Percentiles rank a stretch among this genome's conserved stretches.
phyloP scores from a whole-genome alignment of 108 stramenopile species.

The Nitzschia inconspicua region DNA sequence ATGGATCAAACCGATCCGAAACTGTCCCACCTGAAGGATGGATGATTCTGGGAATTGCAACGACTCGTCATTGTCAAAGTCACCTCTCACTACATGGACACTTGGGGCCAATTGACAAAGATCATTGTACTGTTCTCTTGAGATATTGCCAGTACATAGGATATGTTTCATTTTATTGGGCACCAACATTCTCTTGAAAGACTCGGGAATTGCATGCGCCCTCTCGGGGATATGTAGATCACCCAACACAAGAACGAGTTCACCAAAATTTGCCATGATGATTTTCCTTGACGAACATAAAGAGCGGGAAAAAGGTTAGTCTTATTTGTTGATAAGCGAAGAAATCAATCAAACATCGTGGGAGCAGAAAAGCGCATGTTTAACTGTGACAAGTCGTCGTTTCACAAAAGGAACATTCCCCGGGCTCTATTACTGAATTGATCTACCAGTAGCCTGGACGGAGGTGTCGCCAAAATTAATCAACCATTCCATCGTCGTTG shows the following conservation, averaged over 20 bases:
- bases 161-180: slow-evolving; percentile 99
- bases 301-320: too few species aligned
- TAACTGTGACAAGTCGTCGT: too few species aligned
- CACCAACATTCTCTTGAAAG: slow-evolving; percentile 95
- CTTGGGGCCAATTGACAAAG: slow-evolving; percentile 90
- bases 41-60: slow-evolving; percentile 81
- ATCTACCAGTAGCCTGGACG: too few species aligned
- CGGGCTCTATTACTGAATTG: too few species aligned
- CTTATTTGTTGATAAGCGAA: too few species aligned
- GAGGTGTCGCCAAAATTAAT: too few species aligned
- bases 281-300: too few species aligned
- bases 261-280: slow-evolving; percentile 87
- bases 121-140: slow-evolving; percentile 86
- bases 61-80: slow-evolving; percentile 60
- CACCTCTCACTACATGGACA: slow-evolving; percentile 91
- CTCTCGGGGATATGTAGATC: slow-evolving; percentile 95
- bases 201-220: slow-evolving; percentile 87
- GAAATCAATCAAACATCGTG: too few species aligned
- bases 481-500: too few species aligned
- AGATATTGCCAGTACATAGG: slow-evolving; percentile 95
- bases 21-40: slow-evolving; percentile 87
- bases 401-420: too few species aligned
- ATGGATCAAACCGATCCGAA: slow-evolving; percentile 94
- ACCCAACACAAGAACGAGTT: slow-evolving; percentile 89
- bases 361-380: too few species aligned